Percentiles rank a stretch among this genome's conserved stretches.
phyloP scores from a whole-genome alignment of 345 rosid species.

The Linum tenue region DNA sequence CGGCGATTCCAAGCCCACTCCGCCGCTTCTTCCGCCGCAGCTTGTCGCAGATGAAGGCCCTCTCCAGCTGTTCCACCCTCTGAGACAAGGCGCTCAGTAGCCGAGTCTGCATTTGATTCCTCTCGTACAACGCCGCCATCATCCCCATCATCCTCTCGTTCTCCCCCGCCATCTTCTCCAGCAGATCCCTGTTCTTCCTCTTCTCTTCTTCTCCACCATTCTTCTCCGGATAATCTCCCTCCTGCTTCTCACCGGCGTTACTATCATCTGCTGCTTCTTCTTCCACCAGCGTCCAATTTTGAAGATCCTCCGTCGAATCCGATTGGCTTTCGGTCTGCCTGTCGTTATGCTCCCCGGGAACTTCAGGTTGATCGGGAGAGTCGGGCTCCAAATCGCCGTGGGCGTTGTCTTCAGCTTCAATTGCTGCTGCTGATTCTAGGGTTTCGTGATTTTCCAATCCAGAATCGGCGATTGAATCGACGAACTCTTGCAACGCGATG shows the following conservation, averaged over 20 bases:
- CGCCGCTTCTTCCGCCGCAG: constrained; percentile 33
- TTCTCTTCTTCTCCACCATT: not conserved
- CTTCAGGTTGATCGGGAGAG: constrained; percentile 15
- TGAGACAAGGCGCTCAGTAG: constrained; percentile 32
- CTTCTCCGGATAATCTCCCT: too few relatives aligned
- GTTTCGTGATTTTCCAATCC: not conserved
- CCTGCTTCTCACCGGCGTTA: not conserved
- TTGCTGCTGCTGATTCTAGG: not conserved
- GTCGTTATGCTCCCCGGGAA: constrained; percentile 1
- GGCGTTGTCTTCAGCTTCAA: not conserved
- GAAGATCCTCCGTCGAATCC: not conserved
- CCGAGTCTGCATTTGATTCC: constrained; percentile 39
- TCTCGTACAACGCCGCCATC: constrained; percentile 40
- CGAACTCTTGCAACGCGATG: too few relatives aligned
- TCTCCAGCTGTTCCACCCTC: constrained; percentile 53
- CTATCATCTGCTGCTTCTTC: not conserved
- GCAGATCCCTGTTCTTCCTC: constrained; percentile 22
- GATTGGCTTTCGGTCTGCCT: not conserved
- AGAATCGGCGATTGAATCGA: not conserved
- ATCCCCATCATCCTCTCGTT: constrained; percentile 47
- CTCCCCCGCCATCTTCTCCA: constrained; percentile 48
- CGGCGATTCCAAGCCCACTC: constrained; percentile 13
- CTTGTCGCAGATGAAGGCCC: constrained; percentile 36
- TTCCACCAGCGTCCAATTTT: not conserved
- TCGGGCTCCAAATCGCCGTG: constrained; percentile 7